phyloP scores from a whole-genome alignment of 331 rosid genomes.

The Dryas integrifolia region DNA sequence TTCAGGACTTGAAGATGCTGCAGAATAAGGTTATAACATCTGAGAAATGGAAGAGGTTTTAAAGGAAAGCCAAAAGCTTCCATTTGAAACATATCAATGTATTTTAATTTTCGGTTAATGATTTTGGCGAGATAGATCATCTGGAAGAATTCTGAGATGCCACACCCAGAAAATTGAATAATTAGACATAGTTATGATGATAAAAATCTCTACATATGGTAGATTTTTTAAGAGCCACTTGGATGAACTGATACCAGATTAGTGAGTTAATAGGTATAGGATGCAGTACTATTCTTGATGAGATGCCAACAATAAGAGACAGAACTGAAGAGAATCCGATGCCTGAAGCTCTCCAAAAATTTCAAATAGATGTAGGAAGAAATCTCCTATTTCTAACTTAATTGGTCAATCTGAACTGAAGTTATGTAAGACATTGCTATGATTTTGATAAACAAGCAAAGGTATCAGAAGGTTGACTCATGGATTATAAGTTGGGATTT shows the following conservation, averaged over 20 bases:
- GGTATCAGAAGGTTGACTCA: neutral
- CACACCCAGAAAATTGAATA: neutral
- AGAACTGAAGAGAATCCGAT: neutral
- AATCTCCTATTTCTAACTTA: neutral
- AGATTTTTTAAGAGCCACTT: slow-evolving; percentile 5
- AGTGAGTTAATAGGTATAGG: neutral
- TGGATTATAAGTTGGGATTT: neutral
- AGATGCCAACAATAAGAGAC: neutral
- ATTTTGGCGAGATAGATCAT: neutral
- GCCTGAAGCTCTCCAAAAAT: neutral
- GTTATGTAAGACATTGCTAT: neutral
- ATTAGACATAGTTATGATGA: neutral
- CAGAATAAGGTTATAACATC: neutral
- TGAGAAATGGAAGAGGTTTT: neutral
- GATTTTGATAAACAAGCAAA: neutral
- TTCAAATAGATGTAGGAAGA: neutral
- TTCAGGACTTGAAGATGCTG: neutral
- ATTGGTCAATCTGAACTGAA: neutral
- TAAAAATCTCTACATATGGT: neutral
- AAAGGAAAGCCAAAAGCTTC: neutral
- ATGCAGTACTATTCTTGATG: neutral
- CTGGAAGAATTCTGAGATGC: neutral
- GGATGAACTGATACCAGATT: neutral
- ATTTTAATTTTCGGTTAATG: neutral
- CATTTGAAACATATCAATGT: neutral